These are phyloP conservation scores for Pontederia paniculata DNA, from an alignment of 176 grass and related monocot species.

Conservation along the genomic window DNA sequence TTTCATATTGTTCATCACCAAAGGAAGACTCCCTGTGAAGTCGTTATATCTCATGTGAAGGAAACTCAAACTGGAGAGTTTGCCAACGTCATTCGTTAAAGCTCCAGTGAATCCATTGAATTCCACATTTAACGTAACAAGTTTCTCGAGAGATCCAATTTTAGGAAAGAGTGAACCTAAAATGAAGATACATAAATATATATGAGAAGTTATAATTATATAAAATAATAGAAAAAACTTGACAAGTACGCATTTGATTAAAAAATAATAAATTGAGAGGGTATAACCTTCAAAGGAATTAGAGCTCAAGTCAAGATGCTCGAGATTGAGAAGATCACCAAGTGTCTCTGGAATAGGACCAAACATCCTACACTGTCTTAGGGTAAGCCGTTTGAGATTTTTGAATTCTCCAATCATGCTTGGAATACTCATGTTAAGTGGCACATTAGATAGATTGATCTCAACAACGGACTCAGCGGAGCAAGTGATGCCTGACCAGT, in stretches of 20 bases:
- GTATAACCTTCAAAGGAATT: constrained; percentile 45
- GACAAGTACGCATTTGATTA: constrained; percentile 64
- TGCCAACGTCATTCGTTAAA: constrained; percentile 47
- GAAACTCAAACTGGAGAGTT: constrained; percentile 28
- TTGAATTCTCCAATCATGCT: constrained; percentile 36
- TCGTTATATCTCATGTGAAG: constrained; percentile 52
- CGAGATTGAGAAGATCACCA: constrained; percentile 33
- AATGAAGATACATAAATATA: constrained; percentile 44
- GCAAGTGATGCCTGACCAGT: constrained; percentile 63
- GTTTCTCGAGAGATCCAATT: constrained; percentile 41
- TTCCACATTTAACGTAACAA: constrained; percentile 55
- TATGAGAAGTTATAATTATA: too few relatives aligned
- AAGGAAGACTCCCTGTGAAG: constrained; percentile 51
- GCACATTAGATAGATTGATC: constrained; percentile 57
- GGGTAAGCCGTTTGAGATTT: constrained; percentile 49
- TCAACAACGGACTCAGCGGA: constrained; percentile 23
- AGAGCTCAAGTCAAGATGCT: constrained; percentile 37
- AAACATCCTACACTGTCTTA: constrained; percentile 56
- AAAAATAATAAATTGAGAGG: constrained; percentile 50
- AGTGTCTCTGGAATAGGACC: constrained; percentile 48
- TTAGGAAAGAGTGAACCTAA: constrained; percentile 54
- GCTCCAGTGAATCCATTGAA: constrained; percentile 56
- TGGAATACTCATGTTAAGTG: constrained; percentile 48
- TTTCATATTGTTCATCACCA: constrained; percentile 53
- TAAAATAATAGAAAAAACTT: too few relatives aligned